Evolutionary conservation across 2,329 filamentous ascomycete genomes (phyloP).

Genomic region (Sclerotinia sclerotiorum): DNA sequence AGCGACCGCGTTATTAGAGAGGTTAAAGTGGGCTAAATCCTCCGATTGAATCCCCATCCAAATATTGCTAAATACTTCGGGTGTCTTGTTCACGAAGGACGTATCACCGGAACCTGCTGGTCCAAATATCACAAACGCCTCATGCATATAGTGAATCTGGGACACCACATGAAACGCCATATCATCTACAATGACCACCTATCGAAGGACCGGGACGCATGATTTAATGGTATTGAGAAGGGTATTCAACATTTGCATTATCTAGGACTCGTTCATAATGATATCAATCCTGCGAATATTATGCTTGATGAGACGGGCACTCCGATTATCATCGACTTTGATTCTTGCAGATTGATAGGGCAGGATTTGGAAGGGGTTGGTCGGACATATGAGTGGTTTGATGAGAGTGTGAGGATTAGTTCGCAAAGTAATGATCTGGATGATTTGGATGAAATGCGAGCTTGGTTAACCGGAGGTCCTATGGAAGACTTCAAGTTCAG

Average conservation of each 20-base stretch:
- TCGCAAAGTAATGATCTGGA: background rate
- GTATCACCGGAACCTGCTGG: slow-evolving; percentile 38
- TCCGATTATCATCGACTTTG: slow-evolving; percentile 40
- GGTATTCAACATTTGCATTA: slow-evolving; percentile 39
- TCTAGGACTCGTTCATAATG: slow-evolving; percentile 38
- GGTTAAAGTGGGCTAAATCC: background rate
- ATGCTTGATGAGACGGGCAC: slow-evolving; percentile 37
- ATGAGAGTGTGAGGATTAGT: background rate
- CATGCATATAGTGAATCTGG: slow-evolving; percentile 32
- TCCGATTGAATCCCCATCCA: slow-evolving; percentile 26
- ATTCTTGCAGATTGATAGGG: slow-evolving; percentile 30
- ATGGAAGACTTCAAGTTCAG: too few species aligned
- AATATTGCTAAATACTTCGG: slow-evolving; percentile 39
- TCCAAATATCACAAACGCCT: slow-evolving; percentile 34
- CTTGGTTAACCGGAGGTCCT: too few species aligned
- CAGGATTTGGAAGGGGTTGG: background rate
- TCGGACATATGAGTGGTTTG: background rate
- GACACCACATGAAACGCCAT: slow-evolving; percentile 28
- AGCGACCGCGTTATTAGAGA: background rate
- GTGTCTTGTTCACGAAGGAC: slow-evolving; percentile 28
- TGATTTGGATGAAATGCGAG: background rate
- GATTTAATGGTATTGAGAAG: slow-evolving; percentile 28
- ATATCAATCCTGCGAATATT: slow-evolving; percentile 40
- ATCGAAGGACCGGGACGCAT: slow-evolving; percentile 29
- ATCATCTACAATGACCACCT: slow-evolving; percentile 25